phyloP scores from a whole-genome alignment of 164 flowering plant species.

The Kalanchoe fedtschenkoi region DNA sequence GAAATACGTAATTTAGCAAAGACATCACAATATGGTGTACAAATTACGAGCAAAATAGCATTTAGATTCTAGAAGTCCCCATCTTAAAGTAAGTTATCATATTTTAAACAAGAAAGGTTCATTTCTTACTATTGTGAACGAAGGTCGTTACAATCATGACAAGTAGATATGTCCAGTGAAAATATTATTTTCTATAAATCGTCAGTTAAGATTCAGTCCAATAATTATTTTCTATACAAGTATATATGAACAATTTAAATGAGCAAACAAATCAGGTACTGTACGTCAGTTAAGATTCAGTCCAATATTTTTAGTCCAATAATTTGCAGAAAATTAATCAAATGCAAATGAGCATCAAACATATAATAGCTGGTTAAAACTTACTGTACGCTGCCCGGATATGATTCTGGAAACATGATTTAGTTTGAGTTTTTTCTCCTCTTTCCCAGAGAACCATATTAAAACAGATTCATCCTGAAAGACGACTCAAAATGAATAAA shows the following conservation, averaged over 20 bases:
- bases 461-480: constrained; percentile 89
- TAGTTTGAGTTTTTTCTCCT: constrained; percentile 83
- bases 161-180: not conserved
- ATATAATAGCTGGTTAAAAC: not conserved
- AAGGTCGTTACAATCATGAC: not conserved
- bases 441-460: constrained; percentile 92
- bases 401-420: constrained; percentile 86
- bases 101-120: too few species aligned
- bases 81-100: not conserved
- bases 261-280: too few species aligned
- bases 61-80: not conserved
- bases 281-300: too few species aligned
- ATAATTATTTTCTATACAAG: too few species aligned
- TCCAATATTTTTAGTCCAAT: not conserved
- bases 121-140: not conserved
- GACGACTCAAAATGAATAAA: constrained; percentile 2
- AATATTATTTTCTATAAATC: not conserved
- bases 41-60: not conserved
- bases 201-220: too few species aligned
- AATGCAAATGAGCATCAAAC: not conserved
- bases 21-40: not conserved
- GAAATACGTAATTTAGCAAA: not conserved
- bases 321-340: not conserved
- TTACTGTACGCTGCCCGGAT: constrained; percentile 86
- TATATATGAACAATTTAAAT: too few species aligned